A percentile compares a stretch with the other conserved stretches of the same genome.
Evolutionary conservation across 768 basidiomycete genomes (phyloP).

Genomic region (Suillus alpinus): DNA sequence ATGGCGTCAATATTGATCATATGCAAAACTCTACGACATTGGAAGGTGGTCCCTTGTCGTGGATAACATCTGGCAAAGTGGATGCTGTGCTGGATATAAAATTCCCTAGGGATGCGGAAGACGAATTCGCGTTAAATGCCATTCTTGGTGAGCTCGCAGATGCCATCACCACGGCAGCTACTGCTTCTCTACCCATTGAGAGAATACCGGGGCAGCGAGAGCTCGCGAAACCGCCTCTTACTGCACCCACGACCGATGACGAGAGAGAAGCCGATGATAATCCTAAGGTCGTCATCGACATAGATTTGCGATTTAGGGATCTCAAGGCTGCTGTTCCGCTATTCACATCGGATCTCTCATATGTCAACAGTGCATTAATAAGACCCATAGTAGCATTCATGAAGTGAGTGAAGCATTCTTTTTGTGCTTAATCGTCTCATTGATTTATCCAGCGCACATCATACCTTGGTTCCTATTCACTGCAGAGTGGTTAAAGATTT

Average conservation of each 20-base stretch:
- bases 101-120: slow-evolving; percentile 82
- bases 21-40: slow-evolving; percentile 78
- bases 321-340: slow-evolving; percentile 93
- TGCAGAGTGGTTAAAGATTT: slow-evolving; percentile 84
- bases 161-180: slow-evolving; percentile 67
- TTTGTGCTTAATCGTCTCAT: background rate
- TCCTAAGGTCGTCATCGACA: slow-evolving; percentile 73
- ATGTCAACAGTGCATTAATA: slow-evolving; percentile 89
- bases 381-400: slow-evolving; percentile 98
- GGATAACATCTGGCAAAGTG: slow-evolving; percentile 96
- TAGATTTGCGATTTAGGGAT: slow-evolving; percentile 93
- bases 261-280: slow-evolving; percentile 28
- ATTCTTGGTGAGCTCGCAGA: slow-evolving; percentile 90
- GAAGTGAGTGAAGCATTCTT: slow-evolving; percentile 59
- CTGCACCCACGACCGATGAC: slow-evolving; percentile 55
- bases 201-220: slow-evolving; percentile 85
- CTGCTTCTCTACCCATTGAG: slow-evolving; percentile 46
- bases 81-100: slow-evolving; percentile 98
- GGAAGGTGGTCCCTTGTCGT: slow-evolving; percentile 84
- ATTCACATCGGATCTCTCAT: slow-evolving; percentile 84
- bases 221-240: slow-evolving; percentile 82
- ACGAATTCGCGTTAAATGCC: slow-evolving; percentile 67
- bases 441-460: slow-evolving; percentile 65
- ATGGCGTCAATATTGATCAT: slow-evolving; percentile 96
- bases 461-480: slow-evolving; percentile 91